Conservation (phyloP, 305 asterid species). For the Solanum hybrid region DNA sequence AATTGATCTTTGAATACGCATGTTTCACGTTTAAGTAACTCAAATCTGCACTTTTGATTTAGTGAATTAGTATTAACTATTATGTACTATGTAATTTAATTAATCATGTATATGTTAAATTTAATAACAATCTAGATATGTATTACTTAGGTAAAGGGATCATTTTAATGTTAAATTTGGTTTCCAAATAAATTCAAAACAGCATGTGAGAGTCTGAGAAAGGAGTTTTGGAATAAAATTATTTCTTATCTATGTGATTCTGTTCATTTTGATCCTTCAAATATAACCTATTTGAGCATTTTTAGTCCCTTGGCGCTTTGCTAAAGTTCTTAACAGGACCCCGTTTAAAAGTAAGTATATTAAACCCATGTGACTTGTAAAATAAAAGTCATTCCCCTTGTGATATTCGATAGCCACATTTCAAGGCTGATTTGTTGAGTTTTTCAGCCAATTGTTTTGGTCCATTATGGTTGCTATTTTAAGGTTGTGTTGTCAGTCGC, state of each 20-base stretch:
- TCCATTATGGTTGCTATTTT: neutral
- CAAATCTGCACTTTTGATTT: neutral
- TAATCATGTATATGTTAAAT: neutral
- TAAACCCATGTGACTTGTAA: neutral
- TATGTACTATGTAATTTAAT: neutral
- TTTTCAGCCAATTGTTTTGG: neutral
- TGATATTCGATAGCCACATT: neutral
- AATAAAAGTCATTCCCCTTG: neutral
- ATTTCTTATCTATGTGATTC: neutral
- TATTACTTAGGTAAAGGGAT: neutral
- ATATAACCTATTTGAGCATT: neutral
- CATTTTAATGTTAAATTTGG: neutral
- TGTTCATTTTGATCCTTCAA: neutral
- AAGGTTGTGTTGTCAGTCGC: too few species aligned
- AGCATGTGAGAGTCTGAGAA: neutral
- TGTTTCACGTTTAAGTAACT: neutral
- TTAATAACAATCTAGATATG: neutral
- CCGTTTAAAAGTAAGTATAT: neutral
- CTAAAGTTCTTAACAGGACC: neutral
- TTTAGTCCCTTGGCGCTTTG: neutral
- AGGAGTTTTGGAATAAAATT: neutral
- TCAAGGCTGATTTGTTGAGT: neutral
- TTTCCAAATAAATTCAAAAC: neutral
- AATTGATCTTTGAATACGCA: neutral
- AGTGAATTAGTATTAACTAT: neutral